Evolutionary conservation across 805 yeast genomes (phyloP).

Genomic region (Cyberlindnera lachancei): DNA sequence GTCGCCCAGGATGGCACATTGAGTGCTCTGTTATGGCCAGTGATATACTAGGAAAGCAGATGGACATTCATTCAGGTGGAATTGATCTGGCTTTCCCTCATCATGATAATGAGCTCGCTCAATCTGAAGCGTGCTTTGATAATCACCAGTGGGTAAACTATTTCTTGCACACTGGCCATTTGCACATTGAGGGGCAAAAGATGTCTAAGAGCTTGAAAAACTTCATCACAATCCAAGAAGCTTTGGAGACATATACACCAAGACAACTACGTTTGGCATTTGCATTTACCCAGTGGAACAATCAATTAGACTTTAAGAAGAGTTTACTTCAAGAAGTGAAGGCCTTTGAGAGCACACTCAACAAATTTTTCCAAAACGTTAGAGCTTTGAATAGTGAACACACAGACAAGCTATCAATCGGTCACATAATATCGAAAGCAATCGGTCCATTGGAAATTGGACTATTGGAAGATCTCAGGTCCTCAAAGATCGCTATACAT

Average conservation of each 20-base stretch:
- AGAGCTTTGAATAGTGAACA: conserved; percentile 72
- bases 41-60: conserved; percentile 70
- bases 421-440: conserved; percentile 55
- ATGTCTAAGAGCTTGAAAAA: conserved; percentile 95
- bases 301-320: conserved; percentile 86
- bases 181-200: conserved; percentile 97
- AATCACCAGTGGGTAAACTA: conserved; percentile 95
- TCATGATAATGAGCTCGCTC: conserved; percentile 97
- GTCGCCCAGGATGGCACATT: conserved; percentile 99
- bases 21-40: conserved; percentile 99
- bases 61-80: conserved; percentile 97
- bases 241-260: conserved; percentile 59
- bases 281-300: conserved; percentile 89
- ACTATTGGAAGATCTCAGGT: conserved; percentile 41
- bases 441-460: conserved; percentile 46
- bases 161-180: conserved; percentile 93
- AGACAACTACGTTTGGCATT: conserved; percentile 88
- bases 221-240: conserved; percentile 91
- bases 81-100: conserved; percentile 97
- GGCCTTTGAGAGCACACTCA: conserved; percentile 63
- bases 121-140: conserved; percentile 87
- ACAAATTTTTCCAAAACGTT: conserved; percentile 81
- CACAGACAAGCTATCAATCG: conserved; percentile 40
- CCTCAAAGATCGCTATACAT: conserved; percentile 55
- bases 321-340: conserved; percentile 68